Evolutionary conservation across 345 rosid genomes (phyloP), one percentile per base, ranked within the genome.

Genomic region (Litchi chinensis): DNA sequence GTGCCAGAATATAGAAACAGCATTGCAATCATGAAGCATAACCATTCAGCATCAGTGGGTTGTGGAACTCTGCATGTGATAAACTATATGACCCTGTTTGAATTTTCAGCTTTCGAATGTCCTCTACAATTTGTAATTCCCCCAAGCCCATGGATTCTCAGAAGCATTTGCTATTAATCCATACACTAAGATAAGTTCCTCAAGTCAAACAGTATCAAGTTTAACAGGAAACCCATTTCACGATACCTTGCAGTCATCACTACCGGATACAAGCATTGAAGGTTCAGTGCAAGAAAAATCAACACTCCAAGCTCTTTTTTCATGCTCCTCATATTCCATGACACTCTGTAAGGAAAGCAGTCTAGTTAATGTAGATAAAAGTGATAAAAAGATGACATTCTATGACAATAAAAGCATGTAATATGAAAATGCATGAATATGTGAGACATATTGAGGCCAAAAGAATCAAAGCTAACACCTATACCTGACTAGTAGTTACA

Each of bases 241-340:
- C 48, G 32, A 39, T 79, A 91, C 94, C 94, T 91, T 85, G 77
- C 87, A 82, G 83, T 89, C 90, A 67, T 91, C 88, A 5, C 94
- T 88, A 24, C 94, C 94, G 63, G 94, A 91, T 24, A 89, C 88
- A 32, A 91, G 94, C 91, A 87, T 82, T 24, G 90, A 85, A 46
- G 91, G 91, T 28, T 89, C 94, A 0, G 88, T 85, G 76, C 78
- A 82, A 22, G 90, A 91, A 82, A 91, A 89, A 83, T 89, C 94
- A 70, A 91, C 90, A 74, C 92, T 87, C 92, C 94, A 89, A 52
- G 92, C 92, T 71, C 92, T 88, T 62, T 86, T 86, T 67, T 89
- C 90, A 80, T 88, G 92, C 78, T 91, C 94, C 77, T 91, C 90
- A 37, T 87, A 89, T 82, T 91, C 90, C 92, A 86, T 85, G 69